Evolutionary conservation across 2,329 filamentous ascomycete species (phyloP), one percentile per base, ranked within the genome.

Genomic region (Aspergillus chevalieri): DNA sequence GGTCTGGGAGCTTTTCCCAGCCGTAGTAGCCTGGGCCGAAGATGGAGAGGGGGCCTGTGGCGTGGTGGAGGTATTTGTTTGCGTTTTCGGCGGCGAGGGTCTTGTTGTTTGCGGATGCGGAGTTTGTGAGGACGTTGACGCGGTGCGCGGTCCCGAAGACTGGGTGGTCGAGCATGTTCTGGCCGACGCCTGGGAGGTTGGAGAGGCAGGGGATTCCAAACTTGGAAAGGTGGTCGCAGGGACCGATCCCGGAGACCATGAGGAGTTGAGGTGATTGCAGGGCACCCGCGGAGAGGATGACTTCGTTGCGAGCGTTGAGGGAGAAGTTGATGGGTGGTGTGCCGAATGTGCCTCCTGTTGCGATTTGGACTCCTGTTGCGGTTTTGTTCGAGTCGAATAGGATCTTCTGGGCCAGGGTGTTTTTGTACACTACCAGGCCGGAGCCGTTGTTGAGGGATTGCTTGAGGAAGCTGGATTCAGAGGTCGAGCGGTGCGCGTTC

Each of bases 161-260:
- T 24, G 51, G 47, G 42, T 72, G 68, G 48, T 80, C 77, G 51
- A 69, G 68, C 53, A 80, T 66, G 47, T 76, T 74, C 55, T 59
- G 50, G 22, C 60, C 60, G 2, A 64, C 60, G 14, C 60, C 60
- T 2, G 56, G 55, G 6, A 55, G 52, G 44, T 62, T 41, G 12
- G 46, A 26, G 28, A 57, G 39, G 34, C 50, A 52, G 7, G 52
- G 51, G 42, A 60, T 58, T 9, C 30, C 43, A 39, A 56, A 47
- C 8, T 36, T 39, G 10, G 46, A 19, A 14, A 65, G 49, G 6
- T 63, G 57, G 1, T 56, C 59, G 24, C 53, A 54, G 4, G 49
- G 28, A 9, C 55, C 55, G 14, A 57, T 48, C 5, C 55, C 55
- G 10, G 55, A 57, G 2, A 56, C 53, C 52, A 56, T 51, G 3